phyloP scores from a whole-genome alignment of 176 grass and related monocot genomes.

The Oryza coarctata region DNA sequence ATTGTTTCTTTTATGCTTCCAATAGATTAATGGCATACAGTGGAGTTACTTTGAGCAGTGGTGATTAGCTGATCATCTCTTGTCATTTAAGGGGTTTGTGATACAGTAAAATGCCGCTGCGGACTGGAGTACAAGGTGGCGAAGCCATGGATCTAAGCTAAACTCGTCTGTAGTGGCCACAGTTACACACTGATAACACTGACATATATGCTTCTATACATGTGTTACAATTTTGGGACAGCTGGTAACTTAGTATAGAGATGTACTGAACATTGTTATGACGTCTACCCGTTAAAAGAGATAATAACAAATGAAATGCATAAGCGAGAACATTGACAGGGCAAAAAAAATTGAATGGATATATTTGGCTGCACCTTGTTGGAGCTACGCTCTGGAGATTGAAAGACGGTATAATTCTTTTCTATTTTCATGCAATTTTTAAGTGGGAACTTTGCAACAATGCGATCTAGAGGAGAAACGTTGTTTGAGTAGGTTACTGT shows the following conservation, averaged over 20 bases:
- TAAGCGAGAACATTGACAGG: not conserved
- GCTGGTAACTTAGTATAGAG: not conserved
- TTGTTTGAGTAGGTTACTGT: too few relatives aligned
- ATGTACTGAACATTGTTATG: not conserved
- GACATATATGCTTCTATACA: not conserved
- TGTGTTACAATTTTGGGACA: not conserved
- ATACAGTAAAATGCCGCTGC: constrained; percentile 59
- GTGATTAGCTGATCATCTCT: constrained; percentile 3
- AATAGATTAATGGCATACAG: not conserved
- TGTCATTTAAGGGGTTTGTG: constrained; percentile 51
- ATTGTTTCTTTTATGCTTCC: not conserved
- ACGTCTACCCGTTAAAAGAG: not conserved
- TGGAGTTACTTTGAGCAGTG: not conserved
- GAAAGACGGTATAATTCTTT: not conserved
- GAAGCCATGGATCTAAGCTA: constrained; percentile 44
- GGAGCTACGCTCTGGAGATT: not conserved
- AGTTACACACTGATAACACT: not conserved
- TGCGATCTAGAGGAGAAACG: too few relatives aligned
- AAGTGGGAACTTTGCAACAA: too few relatives aligned
- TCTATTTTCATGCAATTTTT: not conserved
- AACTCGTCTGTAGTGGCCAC: not conserved
- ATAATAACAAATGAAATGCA: not conserved
- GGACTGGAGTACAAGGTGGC: constrained; percentile 61
- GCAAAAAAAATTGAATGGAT: not conserved
- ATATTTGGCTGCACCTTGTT: not conserved